Base-by-base conservation (phyloP, 164 flowering plant species). In the Berberis thunbergii region DNA sequence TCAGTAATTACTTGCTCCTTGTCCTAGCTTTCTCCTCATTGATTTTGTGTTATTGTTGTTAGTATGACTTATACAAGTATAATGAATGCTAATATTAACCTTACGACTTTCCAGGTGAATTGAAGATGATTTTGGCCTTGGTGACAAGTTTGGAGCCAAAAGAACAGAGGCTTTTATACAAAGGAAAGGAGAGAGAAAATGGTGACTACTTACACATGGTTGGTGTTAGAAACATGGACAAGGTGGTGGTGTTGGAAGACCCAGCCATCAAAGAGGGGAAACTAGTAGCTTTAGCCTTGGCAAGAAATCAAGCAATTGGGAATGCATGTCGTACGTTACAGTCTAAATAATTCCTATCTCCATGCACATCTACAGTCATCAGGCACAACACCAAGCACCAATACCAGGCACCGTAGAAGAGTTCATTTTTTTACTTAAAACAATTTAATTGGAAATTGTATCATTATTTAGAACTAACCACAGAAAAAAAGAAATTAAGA, bases 121-220 rank as follows among this genome's bases (percentile, higher is more conserved):
- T 90, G 73, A 90, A 90, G 81, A 74, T 74, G 80, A 67, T 83
- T 10, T 60, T 90, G 67, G 70, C 89, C 66, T 1, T 82, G 69
- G 76, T 87, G 45, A 84, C 86, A 1, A 66, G 73, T 39, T 67
- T 87, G 76, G 86, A 85, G 68, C 76, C 91, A 67, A 77, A 67
- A 63, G 90, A 82, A 64, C 97, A 90, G 50, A 84, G 97, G 78
- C 67, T 84, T 5, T 45, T 87, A 64, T 84, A 69, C 80, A 86
- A 73, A 77, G 92, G 97, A 45, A 90, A 87, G 67, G 92, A 90
- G 64, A 84, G 87, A 67, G 97, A 85, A 54, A 87, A 87, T 50
- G 46, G 52, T 40, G 97, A 90, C 13, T 75, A 75, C 56, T 62
- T 87, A 39, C 97, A 87, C 81, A 90, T 90, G 95, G 83, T 86